phyloP scores from a whole-genome alignment of 129 eudicot species.

The Oenanthe sinensis region DNA sequence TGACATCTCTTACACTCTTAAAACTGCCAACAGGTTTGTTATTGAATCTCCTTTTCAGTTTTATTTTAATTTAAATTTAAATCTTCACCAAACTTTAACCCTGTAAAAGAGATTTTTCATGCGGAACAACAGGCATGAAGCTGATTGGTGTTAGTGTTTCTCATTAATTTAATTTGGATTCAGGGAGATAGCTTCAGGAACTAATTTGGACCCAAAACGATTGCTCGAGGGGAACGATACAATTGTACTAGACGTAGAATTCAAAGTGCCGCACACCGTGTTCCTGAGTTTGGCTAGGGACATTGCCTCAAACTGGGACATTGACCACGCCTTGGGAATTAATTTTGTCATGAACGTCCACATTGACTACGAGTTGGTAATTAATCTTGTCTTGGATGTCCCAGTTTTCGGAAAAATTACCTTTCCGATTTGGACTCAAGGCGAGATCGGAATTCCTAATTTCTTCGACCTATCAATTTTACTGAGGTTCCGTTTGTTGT shows the following conservation, averaged over 20 bases:
- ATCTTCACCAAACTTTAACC: no score
- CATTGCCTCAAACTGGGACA: constrained; percentile 74
- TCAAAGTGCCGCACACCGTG: constrained; percentile 64
- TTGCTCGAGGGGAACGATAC: constrained; percentile 46
- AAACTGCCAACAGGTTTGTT: constrained; percentile 50
- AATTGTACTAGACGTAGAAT: constrained; percentile 42
- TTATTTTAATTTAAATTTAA: no score
- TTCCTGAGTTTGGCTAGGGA: constrained; percentile 51
- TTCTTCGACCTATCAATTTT: constrained; percentile 5
- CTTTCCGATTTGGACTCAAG: constrained; percentile 47
- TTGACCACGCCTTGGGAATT: constrained; percentile 45
- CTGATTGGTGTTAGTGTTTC: background rate
- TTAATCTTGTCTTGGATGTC: constrained; percentile 22
- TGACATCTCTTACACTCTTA: constrained; percentile 58
- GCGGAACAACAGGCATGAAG: background rate
- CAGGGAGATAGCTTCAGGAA: constrained; percentile 68
- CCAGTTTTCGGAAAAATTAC: constrained; percentile 57
- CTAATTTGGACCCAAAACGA: constrained; percentile 52
- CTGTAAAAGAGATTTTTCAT: no score
- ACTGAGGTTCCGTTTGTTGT: background rate
- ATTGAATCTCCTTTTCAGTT: background rate
- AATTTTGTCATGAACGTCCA: constrained; percentile 25
- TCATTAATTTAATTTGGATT: background rate
- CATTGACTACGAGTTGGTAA: background rate
- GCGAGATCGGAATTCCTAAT: constrained; percentile 72